A percentile compares a stretch with the other conserved stretches of the same genome.
Conservation (phyloP, 225 moss, liverwort and hornwort species). For the Thuidium tamariscinum region DNA sequence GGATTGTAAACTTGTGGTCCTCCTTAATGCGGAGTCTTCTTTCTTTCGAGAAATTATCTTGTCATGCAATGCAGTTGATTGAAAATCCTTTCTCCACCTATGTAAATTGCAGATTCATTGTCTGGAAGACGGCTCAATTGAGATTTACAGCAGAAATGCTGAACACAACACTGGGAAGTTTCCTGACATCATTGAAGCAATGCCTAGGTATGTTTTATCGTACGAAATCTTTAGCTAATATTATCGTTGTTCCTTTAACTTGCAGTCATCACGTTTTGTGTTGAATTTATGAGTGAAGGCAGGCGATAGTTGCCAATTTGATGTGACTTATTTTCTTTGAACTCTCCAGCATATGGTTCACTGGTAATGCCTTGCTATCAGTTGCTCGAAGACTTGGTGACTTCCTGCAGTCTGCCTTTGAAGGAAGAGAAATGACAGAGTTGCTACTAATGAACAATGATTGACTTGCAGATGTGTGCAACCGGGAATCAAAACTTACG, state of each 20-base stretch:
- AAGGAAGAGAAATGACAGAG: slow-evolving; percentile 1
- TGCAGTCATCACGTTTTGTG: neutral
- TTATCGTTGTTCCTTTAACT: neutral
- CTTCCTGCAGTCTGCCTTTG: neutral
- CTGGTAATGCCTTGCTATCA: neutral
- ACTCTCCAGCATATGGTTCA: neutral
- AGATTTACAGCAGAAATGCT: slow-evolving; percentile 98
- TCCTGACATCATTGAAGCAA: slow-evolving; percentile 68
- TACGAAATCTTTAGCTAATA: neutral
- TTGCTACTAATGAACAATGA: neutral
- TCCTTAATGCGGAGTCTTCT: neutral
- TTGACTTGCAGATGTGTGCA: slow-evolving; percentile 51
- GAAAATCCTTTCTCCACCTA: neutral
- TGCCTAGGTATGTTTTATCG: slow-evolving; percentile 42
- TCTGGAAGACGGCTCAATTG: slow-evolving; percentile 73
- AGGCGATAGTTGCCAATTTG: neutral
- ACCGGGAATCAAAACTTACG: slow-evolving; percentile 53
- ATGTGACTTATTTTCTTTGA: neutral
- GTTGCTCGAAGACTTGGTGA: neutral
- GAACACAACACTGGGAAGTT: slow-evolving; percentile 93
- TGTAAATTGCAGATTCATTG: slow-evolving; percentile 60
- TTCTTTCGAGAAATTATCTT: neutral
- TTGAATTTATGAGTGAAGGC: neutral
- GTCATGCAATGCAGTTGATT: neutral
- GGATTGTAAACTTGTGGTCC: neutral